A percentile compares a stretch with the other conserved stretches of the same genome.
phyloP scores from a whole-genome alignment of 2,329 filamentous ascomycete genomes.

The Colletotrichum spinosum region DNA sequence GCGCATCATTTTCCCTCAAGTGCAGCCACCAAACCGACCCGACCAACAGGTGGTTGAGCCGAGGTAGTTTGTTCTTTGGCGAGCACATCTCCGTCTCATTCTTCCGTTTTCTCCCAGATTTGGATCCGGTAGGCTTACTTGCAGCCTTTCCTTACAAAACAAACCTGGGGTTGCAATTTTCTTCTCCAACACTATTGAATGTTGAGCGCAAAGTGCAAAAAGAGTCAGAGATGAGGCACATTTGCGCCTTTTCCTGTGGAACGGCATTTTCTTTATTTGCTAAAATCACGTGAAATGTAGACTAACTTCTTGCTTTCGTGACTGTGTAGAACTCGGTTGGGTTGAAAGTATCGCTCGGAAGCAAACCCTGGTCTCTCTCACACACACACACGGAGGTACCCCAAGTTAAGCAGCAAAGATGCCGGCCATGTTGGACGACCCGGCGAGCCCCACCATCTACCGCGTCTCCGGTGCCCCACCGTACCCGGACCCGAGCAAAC shows the following conservation, averaged over 20 bases:
- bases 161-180: slow-evolving; percentile 1
- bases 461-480: slow-evolving; percentile 75
- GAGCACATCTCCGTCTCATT: background rate
- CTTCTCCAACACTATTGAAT: background rate
- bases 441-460: slow-evolving; percentile 76
- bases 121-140: slow-evolving; percentile 31
- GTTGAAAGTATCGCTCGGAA: slow-evolving; percentile 1
- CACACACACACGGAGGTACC: background rate
- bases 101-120: background rate
- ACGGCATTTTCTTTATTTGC: slow-evolving; percentile 11
- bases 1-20: slow-evolving; percentile 15
- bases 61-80: slow-evolving; percentile 1
- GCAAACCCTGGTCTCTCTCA: slow-evolving; percentile 5
- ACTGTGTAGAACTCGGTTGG: slow-evolving; percentile 17
- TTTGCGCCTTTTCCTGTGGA: background rate
- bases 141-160: slow-evolving; percentile 35
- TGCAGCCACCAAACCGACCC: slow-evolving; percentile 21
- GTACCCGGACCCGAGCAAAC: slow-evolving; percentile 71
- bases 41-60: slow-evolving; percentile 17
- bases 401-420: slow-evolving; percentile 56
- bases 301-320: slow-evolving; percentile 26
- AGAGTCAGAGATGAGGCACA: background rate
- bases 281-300: slow-evolving; percentile 32
- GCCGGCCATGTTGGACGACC: slow-evolving; percentile 85
- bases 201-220: background rate